Conservation (phyloP, 108 stramenopile species). For the Conticribra weissflogii region DNA sequence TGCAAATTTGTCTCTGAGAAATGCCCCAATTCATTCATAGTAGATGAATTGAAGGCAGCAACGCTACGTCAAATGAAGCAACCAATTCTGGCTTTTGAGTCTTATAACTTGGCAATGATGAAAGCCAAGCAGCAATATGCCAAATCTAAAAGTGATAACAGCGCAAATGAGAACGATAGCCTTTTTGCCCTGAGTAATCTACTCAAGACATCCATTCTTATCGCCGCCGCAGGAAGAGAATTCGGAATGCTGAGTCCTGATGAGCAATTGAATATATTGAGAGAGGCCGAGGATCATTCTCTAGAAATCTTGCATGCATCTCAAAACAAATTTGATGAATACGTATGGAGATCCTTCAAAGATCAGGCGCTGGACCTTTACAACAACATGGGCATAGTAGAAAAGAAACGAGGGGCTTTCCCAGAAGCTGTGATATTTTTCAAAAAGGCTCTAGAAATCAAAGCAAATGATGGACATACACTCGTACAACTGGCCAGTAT, state of each 20-base stretch:
- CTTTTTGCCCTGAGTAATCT: not conserved
- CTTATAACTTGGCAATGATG: conserved; percentile 20
- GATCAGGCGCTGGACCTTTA: conserved; percentile 14
- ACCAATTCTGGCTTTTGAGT: conserved; percentile 23
- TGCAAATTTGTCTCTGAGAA: conserved; percentile 23
- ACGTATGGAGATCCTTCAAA: not conserved
- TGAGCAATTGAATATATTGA: conserved; percentile 22
- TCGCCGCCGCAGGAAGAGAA: conserved; percentile 33
- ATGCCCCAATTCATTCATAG: conserved; percentile 28
- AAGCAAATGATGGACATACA: conserved; percentile 33
- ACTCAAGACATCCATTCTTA: conserved; percentile 20
- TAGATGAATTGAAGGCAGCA: conserved; percentile 33
- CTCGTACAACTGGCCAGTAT: conserved; percentile 36
- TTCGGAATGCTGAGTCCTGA: conserved; percentile 9
- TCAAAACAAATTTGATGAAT: conserved; percentile 4
- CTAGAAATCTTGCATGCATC: conserved; percentile 1
- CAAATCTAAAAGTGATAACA: not conserved
- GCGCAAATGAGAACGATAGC: not conserved
- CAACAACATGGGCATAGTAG: conserved; percentile 28
- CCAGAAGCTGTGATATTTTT: conserved; percentile 14
- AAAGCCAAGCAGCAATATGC: conserved; percentile 19
- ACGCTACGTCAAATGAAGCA: conserved; percentile 23
- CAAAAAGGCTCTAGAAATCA: conserved; percentile 22
- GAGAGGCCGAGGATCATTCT: conserved; percentile 13
- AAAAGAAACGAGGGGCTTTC: conserved; percentile 25